These are phyloP conservation scores for Cladobotryum protrusum DNA, from an alignment of 2,329 filamentous ascomycete genomes.

Conservation along the genomic window DNA sequence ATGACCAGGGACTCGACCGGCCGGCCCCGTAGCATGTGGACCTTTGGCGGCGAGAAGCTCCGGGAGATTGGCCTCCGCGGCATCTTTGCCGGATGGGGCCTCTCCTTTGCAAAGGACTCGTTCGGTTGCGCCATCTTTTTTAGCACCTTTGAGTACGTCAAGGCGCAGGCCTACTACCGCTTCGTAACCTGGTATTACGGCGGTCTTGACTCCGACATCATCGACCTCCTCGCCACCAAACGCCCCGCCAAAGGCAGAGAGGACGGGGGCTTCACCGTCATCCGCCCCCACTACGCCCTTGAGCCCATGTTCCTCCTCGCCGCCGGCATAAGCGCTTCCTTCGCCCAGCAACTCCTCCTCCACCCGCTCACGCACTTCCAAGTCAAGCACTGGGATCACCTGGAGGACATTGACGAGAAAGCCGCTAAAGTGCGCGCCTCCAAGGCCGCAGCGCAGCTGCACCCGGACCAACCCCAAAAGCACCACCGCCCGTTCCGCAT, in stretches of 20 bases:
- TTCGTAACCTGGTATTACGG: conserved; percentile 69
- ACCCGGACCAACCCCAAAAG: conserved; percentile 22
- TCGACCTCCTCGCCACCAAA: conserved; percentile 44
- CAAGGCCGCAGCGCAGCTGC: conserved; percentile 1
- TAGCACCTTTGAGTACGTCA: conserved; percentile 68
- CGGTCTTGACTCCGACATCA: conserved; percentile 44
- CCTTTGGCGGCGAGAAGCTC: conserved; percentile 57
- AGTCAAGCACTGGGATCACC: conserved; percentile 63
- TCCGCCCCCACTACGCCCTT: conserved; percentile 68
- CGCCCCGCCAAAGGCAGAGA: conserved; percentile 27
- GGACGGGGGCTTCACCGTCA: conserved; percentile 38
- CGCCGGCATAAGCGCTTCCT: conserved; percentile 62
- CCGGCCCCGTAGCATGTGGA: conserved; percentile 61
- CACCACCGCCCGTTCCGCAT: conserved; percentile 42
- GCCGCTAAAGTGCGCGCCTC: conserved; percentile 40
- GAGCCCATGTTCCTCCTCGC: conserved; percentile 66
- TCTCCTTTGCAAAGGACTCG: conserved; percentile 64
- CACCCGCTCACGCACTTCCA: conserved; percentile 67
- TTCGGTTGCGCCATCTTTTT: conserved; percentile 68
- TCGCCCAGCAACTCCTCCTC: conserved; percentile 63
- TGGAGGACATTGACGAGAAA: conserved; percentile 64
- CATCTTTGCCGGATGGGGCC: conserved; percentile 66
- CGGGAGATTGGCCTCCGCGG: conserved; percentile 66
- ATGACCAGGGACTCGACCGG: conserved; percentile 35
- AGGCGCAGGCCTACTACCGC: conserved; percentile 63